Evolutionary conservation across 805 yeast species (phyloP), one percentile per base, ranked within the genome.

Genomic region (Sugiyamaella chiloensis): DNA sequence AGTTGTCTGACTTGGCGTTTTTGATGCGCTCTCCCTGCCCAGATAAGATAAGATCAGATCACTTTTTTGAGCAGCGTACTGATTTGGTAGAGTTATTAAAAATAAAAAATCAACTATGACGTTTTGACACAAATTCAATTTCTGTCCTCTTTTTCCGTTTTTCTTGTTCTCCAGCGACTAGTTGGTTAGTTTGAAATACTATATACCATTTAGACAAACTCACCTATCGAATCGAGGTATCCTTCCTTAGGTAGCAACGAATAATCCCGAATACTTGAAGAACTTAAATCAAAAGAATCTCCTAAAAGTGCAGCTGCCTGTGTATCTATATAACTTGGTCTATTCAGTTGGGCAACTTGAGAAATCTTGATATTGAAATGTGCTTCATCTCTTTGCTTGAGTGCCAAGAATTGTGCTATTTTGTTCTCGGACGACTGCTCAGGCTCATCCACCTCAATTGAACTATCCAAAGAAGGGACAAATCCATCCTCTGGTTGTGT

Each of bases 121-220:
- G n/a, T n/a, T n/a, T n/a, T n/a, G n/a, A n/a, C n/a, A 34, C 37
- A 34, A 34, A 34, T 9, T 34, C 37, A 16, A 34, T 34, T 16
- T 34, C 19, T 16, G 37, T 34, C 20, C 37, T 14, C 16, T 19
- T n/a, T 12, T 6, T 16, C 12, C 37, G 16, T 14, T 34, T 34
- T 16, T 19, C 37, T 16, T 34, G 7, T 16, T 34, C 20, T 4
- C 20, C 11, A 9, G 37, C 16, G 5, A 34, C 37, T 29, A 29
- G 34, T 29, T 29, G 16, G 34, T 29, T n/a, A 6, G 5, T 6
- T 14, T 6, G 5, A 4, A 6, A 29, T 29, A n/a, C n/a, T n/a
- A n/a, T n/a, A n/a, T n/a, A n/a, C n/a, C n/a, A n/a, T 29, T 29
- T 6, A n/a, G 34, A n/a, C 7, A 29, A 4, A 34, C 37, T 16